Evolutionary conservation across 192 early-diverging fungal genomes (phyloP), one percentile per base, ranked within the genome.

Genomic region (Linnemannia schmuckeri): DNA sequence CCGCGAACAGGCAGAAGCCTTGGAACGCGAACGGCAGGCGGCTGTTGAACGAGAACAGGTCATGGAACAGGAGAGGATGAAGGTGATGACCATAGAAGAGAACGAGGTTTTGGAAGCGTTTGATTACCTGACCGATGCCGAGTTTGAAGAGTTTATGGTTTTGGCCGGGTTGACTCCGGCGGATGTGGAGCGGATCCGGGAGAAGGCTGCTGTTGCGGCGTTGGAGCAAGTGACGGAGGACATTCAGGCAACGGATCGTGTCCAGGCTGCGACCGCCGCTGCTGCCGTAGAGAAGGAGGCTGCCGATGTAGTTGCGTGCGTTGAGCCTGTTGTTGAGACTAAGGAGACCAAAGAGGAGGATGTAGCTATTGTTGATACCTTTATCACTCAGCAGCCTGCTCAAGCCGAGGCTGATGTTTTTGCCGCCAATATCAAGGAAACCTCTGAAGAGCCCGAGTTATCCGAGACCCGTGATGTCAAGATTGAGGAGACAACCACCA

Each of bases 41-140:
- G n/a, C 13, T 2, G 10, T 33, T 33, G 61, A 66, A 30, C 61
- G 27, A 12, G 61, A 66, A 15, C 61, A 27, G 3, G 3, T 10
- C 27, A 46, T 70, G 27, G 61, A 72, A 38, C 33, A 33, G 27
- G 49, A n/a, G 74, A 42, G 12, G 42, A 38, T 5, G 33, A 22
- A n/a, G 57, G 5, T 9, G 40, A 72, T 37, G 37, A 78, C 79
- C 3, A 80, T 85, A 72, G 85, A 87, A n/a, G 85, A 87, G 63
- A 74, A 76, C 22, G 85, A 87, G 52, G 46, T 87, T 7, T 35
- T 87, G 42, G 85, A 87, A 35, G 85, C 85, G 22, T 87, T 87
- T 74, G 85, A 87, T 75, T 87, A 87, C 18, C 27, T 87, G 55
- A 76, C 79, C 1, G 85, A 87, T 35, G 33, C 75, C 7, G 85